phyloP scores from a whole-genome alignment of 2,329 filamentous ascomycete species.

The Ceratocystis papillata region DNA sequence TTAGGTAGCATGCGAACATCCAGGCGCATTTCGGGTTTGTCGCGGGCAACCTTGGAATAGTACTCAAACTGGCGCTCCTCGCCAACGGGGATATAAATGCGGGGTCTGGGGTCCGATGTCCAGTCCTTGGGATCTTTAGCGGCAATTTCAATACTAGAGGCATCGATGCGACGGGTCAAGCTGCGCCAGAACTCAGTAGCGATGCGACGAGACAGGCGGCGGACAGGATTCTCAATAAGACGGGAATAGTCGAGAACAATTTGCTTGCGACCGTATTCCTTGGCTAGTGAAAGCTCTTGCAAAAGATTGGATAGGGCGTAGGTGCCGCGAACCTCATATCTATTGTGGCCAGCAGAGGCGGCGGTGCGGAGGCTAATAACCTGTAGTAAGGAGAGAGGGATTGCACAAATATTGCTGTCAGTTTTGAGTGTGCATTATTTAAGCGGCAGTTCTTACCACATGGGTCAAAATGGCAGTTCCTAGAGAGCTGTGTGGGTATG shows the following conservation, averaged over 20 bases:
- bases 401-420: slow-evolving; percentile 21
- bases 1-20: slow-evolving; percentile 74
- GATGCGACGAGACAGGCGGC: slow-evolving; percentile 75
- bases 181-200: slow-evolving; percentile 87
- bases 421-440: slow-evolving; percentile 14
- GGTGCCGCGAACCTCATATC: slow-evolving; percentile 83
- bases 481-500: neutral
- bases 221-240: slow-evolving; percentile 89
- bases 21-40: slow-evolving; percentile 71
- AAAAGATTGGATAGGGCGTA: slow-evolving; percentile 96
- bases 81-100: slow-evolving; percentile 80
- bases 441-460: slow-evolving; percentile 10
- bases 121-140: slow-evolving; percentile 90
- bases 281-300: slow-evolving; percentile 85
- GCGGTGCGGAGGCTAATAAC: slow-evolving; percentile 75
- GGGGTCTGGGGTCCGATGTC: slow-evolving; percentile 77
- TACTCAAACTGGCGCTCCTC: slow-evolving; percentile 83
- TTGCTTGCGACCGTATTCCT: slow-evolving; percentile 79
- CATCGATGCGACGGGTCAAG: slow-evolving; percentile 81
- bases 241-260: slow-evolving; percentile 86
- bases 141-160: slow-evolving; percentile 72
- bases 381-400: slow-evolving; percentile 34
- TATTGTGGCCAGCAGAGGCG: slow-evolving; percentile 73
- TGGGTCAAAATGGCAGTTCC: slow-evolving; percentile 17
- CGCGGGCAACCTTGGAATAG: slow-evolving; percentile 67